Evolutionary conservation across 2,329 filamentous ascomycete species (phyloP), one percentile per base, ranked within the genome.

Genomic region (Colletotrichum sidae): DNA sequence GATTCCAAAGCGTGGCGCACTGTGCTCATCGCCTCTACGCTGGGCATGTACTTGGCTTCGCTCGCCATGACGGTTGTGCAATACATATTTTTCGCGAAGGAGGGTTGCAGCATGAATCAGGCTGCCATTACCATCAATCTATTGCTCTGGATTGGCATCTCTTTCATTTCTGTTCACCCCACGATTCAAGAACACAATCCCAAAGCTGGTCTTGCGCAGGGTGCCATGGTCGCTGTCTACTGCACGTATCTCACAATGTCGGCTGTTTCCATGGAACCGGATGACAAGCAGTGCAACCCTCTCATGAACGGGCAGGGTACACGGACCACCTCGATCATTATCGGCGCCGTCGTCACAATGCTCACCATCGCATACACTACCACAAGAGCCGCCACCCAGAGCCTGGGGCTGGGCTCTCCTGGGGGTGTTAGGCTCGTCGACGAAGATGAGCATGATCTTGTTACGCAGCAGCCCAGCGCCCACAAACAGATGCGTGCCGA

Each of bases 211-310:
- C 86, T 99, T 65, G 96, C 96, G n/a, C 96, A 99, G 77, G 94
- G 94, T 46, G 95, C 96, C 68, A 97, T 98, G 88, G 96, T 99
- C 49, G 93, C 94, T 15, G 88, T 97, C 64, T 99, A 99, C 84
- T 99, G 96, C 87, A 98, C 96, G 47, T 99, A 99, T 76, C 88
- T 99, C 60, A 99, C 96, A 70, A 93, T 99, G 89, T 97, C 94
- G 2, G 96, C 96, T 34, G 96, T 99, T 1, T 97, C 94, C 60
- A 98, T 99, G 96, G 95, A 99, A 73, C 96, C 96, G 1, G 95
- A 98, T 77, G 82, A 97, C 81, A 91, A 92, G 72, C 87, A 92
- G 69, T 99, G 96, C 87, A 99, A 99, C 79, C 96, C 96, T 8
- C 85, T 99, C 38, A 85, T 97, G 67, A 89, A 88, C 57, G 94